Conservation (phyloP, 345 rosid genomes). For the Pugionium dolabratum region DNA sequence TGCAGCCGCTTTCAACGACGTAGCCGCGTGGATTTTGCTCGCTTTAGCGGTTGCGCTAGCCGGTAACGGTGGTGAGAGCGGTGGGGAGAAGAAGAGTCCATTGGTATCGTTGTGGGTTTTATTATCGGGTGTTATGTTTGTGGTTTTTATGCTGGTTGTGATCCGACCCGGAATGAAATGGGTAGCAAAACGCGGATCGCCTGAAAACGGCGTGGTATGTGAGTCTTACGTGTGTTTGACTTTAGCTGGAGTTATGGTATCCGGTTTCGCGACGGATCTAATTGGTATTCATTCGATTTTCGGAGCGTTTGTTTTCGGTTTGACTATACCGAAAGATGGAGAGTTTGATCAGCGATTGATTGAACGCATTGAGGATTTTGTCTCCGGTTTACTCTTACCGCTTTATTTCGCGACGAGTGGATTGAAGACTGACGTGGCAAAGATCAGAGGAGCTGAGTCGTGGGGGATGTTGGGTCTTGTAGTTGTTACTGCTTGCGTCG, state of each 20-base stretch:
- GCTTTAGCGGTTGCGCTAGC: slow-evolving; percentile 87
- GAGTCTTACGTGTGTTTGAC: slow-evolving; percentile 78
- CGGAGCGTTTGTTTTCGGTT: slow-evolving; percentile 80
- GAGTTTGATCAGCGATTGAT: slow-evolving; percentile 70
- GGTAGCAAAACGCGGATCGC: slow-evolving; percentile 60
- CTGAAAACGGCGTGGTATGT: slow-evolving; percentile 50
- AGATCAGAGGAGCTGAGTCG: slow-evolving; percentile 55
- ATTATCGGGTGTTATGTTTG: slow-evolving; percentile 64
- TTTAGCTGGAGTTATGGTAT: slow-evolving; percentile 69
- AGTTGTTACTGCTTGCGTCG: slow-evolving; percentile 66
- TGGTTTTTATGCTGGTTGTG: slow-evolving; percentile 55
- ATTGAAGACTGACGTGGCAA: slow-evolving; percentile 67
- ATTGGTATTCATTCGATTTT: slow-evolving; percentile 88
- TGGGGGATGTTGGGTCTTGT: slow-evolving; percentile 79
- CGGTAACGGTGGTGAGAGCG: slow-evolving; percentile 46
- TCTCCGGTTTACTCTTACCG: slow-evolving; percentile 75
- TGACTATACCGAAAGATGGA: slow-evolving; percentile 82
- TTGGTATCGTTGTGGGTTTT: slow-evolving; percentile 73
- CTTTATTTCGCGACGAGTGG: slow-evolving; percentile 95
- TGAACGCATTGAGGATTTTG: slow-evolving; percentile 83
- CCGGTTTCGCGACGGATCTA: slow-evolving; percentile 67
- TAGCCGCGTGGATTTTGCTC: slow-evolving; percentile 80
- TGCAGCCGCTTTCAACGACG: slow-evolving; percentile 90
- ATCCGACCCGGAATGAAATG: slow-evolving; percentile 78
- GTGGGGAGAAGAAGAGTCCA: slow-evolving; percentile 57